Percentiles rank a stretch among this genome's conserved stretches.
These are phyloP conservation scores for Elaeis guineensis DNA, from an alignment of 176 grass and related monocot species.

Conservation along the genomic window DNA sequence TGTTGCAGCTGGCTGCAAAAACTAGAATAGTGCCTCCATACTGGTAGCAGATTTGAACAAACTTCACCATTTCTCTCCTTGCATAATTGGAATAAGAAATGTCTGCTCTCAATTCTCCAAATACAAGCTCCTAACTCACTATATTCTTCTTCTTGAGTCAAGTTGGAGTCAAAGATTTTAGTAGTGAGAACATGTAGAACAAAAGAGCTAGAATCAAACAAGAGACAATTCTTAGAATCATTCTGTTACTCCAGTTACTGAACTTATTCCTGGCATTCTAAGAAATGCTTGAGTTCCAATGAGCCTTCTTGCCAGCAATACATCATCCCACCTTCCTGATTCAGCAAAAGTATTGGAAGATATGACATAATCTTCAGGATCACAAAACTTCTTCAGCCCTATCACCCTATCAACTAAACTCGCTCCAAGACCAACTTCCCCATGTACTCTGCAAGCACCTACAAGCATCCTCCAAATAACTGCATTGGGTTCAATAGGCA, in stretches of 20 bases:
- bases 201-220: no score
- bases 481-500: slow-evolving; percentile 2
- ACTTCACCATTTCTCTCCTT: no score
- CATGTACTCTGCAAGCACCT: neutral
- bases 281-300: neutral
- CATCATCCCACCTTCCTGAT: neutral
- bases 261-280: slow-evolving; percentile 1
- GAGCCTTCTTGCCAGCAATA: neutral
- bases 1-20: no score
- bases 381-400: neutral
- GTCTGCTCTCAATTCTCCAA: no score
- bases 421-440: neutral
- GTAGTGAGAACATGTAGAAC: no score
- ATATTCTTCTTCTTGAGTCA: no score
- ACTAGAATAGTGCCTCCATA: no score
- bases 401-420: neutral
- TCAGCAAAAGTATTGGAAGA: slow-evolving; percentile 4
- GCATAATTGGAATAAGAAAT: no score
- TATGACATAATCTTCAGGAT: slow-evolving; percentile 1
- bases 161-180: no score
- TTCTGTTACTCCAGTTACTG: neutral
- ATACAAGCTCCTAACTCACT: no score
- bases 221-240: no score
- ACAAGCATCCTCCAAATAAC: slow-evolving; percentile 5
- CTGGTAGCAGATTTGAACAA: no score